Base-by-base conservation (phyloP, 2,329 filamentous ascomycete genomes). In the Celoporthe dispersa region DNA sequence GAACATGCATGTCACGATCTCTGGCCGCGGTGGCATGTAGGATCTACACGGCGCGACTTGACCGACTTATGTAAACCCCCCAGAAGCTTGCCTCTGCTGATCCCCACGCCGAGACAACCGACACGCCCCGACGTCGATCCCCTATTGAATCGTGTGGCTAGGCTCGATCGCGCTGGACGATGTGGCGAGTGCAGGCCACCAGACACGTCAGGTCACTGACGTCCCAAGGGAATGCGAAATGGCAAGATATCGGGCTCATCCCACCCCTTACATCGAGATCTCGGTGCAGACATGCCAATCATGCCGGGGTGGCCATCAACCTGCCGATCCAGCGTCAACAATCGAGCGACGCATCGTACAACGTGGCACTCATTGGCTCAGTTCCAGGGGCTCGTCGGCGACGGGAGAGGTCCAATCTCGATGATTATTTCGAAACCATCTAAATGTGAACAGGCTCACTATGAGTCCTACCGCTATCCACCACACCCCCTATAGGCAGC, bases 241-340 rank as follows among this genome's bases (percentile, higher is more conserved):
- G 8, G 51, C 25, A 55, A 25, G 12, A 55, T 28, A 28, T 55
- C 51, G 51, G 51, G 51, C 14, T 11, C 25, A 55, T 55, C 51
- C 51, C 51, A 55, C 25, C 25, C 53, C 51, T 55, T 14, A 48
- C 44, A 57, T 57, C 53, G 53, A 57, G 53, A 57, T 57, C 53
- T 19, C 14, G 33, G 16, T 31, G 53, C 25, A 57, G 53, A 19
- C 53, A 57, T 57, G 28, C 44, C 53, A 55, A 28, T 28, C 28
- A 55, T 31, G 25, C n/a, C 12, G 51, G 16, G 51, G 12, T 25
- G 25, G 16, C 14, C 53, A 7, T 33, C 28, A 33, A 57, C 53
- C 25, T 57, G 28, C 28, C 53, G 53, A 57, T 57, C 53, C 14
- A 57, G 6, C 11, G 28, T 19, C 53, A 57, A 57, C 25, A 31